Evolutionary conservation across 1,139 yeast genomes (phyloP).

Genomic region (Magnusiomyces paraingens): DNA sequence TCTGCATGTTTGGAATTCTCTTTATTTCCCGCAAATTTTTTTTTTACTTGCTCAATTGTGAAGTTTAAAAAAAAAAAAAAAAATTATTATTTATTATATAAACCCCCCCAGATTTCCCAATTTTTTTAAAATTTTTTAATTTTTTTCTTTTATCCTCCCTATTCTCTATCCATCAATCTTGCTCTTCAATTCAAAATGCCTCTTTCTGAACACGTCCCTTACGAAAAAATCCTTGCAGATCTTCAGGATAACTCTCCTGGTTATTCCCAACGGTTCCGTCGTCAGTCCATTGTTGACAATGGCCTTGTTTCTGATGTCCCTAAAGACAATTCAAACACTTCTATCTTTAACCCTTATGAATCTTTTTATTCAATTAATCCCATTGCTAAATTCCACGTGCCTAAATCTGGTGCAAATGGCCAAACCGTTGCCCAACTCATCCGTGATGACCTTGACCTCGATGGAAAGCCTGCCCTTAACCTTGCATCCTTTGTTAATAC

Average conservation of each 20-base stretch:
- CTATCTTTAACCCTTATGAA: constrained; percentile 19
- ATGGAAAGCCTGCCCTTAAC: constrained; percentile 78
- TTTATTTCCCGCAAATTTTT: too few relatives aligned
- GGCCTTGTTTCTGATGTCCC: neutral
- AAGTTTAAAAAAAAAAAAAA: constrained; percentile 1
- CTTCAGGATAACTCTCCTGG: constrained; percentile 1
- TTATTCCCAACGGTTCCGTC: neutral
- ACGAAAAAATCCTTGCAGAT: constrained; percentile 1
- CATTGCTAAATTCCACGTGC: constrained; percentile 44
- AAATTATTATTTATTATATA: neutral
- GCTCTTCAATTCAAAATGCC: neutral
- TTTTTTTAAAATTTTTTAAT: neutral
- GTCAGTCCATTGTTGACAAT: neutral
- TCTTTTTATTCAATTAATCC: constrained; percentile 25
- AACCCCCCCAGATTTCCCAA: neutral
- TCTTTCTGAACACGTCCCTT: neutral
- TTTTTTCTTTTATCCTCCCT: neutral
- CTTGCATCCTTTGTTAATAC: constrained; percentile 89
- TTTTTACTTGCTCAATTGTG: neutral
- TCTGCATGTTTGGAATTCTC: too few relatives aligned
- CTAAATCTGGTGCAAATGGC: constrained; percentile 48
- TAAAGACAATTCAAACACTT: neutral
- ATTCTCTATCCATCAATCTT: neutral
- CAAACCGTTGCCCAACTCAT: constrained; percentile 55
- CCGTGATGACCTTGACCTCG: constrained; percentile 68